Evolutionary conservation across 805 yeast genomes (phyloP).

Genomic region (Lipomyces yamadae): DNA sequence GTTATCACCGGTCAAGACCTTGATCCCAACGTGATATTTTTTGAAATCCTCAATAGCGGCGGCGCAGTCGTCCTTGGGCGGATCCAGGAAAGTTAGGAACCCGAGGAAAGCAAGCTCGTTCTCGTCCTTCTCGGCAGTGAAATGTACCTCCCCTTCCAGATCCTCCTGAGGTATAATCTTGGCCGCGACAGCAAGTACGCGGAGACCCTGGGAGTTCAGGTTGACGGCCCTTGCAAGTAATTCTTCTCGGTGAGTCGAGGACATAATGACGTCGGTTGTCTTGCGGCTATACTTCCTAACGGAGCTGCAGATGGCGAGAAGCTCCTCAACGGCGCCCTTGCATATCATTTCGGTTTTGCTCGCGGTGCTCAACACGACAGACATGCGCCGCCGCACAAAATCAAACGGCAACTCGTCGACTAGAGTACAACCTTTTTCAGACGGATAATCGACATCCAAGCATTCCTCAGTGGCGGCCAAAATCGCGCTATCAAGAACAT

Average conservation of each 20-base stretch:
- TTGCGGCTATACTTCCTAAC: constrained; percentile 26
- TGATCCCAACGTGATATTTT: constrained; percentile 35
- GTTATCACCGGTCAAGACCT: constrained; percentile 38
- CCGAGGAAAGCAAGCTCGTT: constrained; percentile 31
- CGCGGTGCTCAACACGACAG: constrained; percentile 29
- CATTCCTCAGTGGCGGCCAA: constrained; percentile 21
- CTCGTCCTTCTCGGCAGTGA: constrained; percentile 35
- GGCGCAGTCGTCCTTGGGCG: constrained; percentile 39
- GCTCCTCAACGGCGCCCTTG: constrained; percentile 38
- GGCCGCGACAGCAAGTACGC: constrained; percentile 34
- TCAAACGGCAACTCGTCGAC: constrained; percentile 36
- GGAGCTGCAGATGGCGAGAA: constrained; percentile 26
- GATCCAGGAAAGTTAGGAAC: constrained; percentile 36
- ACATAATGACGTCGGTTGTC: constrained; percentile 16
- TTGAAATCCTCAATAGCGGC: constrained; percentile 35
- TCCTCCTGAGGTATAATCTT: constrained; percentile 27
- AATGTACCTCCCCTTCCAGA: constrained; percentile 25
- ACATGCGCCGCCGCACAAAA: constrained; percentile 37
- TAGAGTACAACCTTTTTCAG: constrained; percentile 29
- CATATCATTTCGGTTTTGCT: constrained; percentile 27
- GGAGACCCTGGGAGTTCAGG: constrained; percentile 33
- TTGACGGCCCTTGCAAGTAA: constrained; percentile 26
- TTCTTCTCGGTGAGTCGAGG: constrained; percentile 3
- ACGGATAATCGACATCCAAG: constrained; percentile 7
- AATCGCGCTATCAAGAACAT: constrained; percentile 31